Evolutionary conservation across 2,329 filamentous ascomycete genomes (phyloP), one percentile per base, ranked within the genome.

Genomic region (Colletotrichum sp.): DNA sequence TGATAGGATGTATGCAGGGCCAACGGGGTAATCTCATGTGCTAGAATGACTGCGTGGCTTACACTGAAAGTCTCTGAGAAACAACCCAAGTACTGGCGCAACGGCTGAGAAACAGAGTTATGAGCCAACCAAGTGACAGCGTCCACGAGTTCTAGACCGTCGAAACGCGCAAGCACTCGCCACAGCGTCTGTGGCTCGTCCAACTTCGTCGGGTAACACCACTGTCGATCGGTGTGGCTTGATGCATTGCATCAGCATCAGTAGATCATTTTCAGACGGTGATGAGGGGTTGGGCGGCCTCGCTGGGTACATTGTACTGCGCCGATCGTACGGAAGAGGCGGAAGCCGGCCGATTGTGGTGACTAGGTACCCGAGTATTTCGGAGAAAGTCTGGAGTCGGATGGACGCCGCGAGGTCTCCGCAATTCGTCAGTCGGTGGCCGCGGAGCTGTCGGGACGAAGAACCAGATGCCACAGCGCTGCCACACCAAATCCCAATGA

Each of bases 151-250:
- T 76, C 71, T 72, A 75, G 71, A 67, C 39, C 71, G 28, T 44
- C 12, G 28, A 28, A 64, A 73, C 69, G 39, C 74, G 76, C 74
- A 77, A 77, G 74, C 74, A 71, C 74, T 77, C 76, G 76, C 76
- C 76, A 77, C 76, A 72, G 11, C 15, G 8, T 25, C 12, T 27
- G 72, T 76, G 72, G 68, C 63, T 72, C 25, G 44, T 34, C 19
- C 19, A n/a, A 34, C 69, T 65, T 15, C 34, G 16, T 19, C 27
- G 22, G 57, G 69, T 22, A 57, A 12, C 8, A 13, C 19, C 8
- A 27, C n/a, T 32, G 70, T 52, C 64, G 73, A 73, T 75, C 63
- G 48, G 44, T 76, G 74, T 76, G 74, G 74, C 74, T 76, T 67
- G 66, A 71, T 32, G 74, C 22, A 66, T 9, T 30, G 44, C 64